Base-by-base conservation (phyloP, 2,329 filamentous ascomycete species). In the Pezicula rhizophila region DNA sequence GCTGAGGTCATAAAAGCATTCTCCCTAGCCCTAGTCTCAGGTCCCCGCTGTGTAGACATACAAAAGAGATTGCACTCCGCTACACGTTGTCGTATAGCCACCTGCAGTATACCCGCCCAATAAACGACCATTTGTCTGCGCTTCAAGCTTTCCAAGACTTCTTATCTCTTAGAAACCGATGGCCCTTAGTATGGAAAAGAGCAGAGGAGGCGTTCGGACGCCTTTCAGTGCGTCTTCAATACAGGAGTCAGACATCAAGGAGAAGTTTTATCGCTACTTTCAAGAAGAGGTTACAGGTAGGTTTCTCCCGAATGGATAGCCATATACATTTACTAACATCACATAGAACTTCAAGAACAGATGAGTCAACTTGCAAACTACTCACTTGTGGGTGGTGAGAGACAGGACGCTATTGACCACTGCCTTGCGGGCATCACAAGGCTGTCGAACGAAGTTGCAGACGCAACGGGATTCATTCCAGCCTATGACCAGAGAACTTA, bases 401-500 rank as follows among this genome's bases (percentile, higher is more conserved):
- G 89, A 39, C 80, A 86, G 53, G 85, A 92, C 64, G 88, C 88
- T 45, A 82, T 87, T 42, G 90, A 96, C 57, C 80, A 87, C 60
- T 85, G 90, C 57, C 76, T 95, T 12, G 82, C 86, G 14, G 80
- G 82, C 53, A 93, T 97, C 60, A 84, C 87, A 26, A 80, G 82
- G 49, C 76, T 97, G 14, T 90, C 89, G 1, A 86, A 85, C 55
- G 85, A 93, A 59, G 87, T 96, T 35, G 85, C 88, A 57, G 90
- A 96, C 68, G 87, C 88, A 1, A 81, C 86, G 2, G 83, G 84
- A 48, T 89, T 85, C 57, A 80, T 96, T 14, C 90, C 93, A 2
- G 82, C 89, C 7, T 95, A 96, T 64, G 93, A 97, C 61, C 89
- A 93, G 66, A 82, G 88, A 58, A 85, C 86, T 20, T 97, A 96